Percentiles rank a stretch among this genome's conserved stretches.
Conservation (phyloP, 2,329 filamentous ascomycete species). For the Monosporascus ibericus region DNA sequence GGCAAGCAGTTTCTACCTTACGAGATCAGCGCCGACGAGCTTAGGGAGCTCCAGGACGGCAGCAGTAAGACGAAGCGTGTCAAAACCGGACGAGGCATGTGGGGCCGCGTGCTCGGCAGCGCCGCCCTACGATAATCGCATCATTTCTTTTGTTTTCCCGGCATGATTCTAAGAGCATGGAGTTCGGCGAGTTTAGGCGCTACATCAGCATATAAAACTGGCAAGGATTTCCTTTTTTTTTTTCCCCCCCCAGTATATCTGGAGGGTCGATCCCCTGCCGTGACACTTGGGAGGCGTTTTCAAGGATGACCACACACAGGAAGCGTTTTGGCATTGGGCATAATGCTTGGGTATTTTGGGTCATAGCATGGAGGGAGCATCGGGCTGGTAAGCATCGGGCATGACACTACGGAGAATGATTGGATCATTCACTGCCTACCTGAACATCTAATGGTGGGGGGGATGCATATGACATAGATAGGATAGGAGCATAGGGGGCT, state of each 20-base stretch:
- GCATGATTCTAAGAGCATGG: constrained; percentile 6
- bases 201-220: constrained; percentile 2
- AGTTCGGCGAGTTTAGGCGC: neutral
- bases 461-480: neutral
- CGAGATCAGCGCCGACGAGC: constrained; percentile 48
- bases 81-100: constrained; percentile 42
- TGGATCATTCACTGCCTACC: neutral
- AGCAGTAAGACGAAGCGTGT: constrained; percentile 42
- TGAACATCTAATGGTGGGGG: neutral
- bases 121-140: constrained; percentile 31
- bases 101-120: constrained; percentile 46
- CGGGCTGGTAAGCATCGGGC: neutral
- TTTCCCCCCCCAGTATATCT: neutral
- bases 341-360: neutral
- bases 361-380: neutral
- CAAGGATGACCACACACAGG: neutral
- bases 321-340: neutral
- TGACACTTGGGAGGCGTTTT: constrained; percentile 5
- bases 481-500: too few species aligned
- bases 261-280: constrained; percentile 9
- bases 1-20: constrained; percentile 41
- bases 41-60: constrained; percentile 43
- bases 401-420: neutral
- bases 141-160: constrained; percentile 2
- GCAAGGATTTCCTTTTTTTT: constrained; percentile 2